A percentile compares a stretch with the other conserved stretches of the same genome.
Evolutionary conservation across 148 eudicot species (phyloP).

Genomic region (Nyssa sinensis): DNA sequence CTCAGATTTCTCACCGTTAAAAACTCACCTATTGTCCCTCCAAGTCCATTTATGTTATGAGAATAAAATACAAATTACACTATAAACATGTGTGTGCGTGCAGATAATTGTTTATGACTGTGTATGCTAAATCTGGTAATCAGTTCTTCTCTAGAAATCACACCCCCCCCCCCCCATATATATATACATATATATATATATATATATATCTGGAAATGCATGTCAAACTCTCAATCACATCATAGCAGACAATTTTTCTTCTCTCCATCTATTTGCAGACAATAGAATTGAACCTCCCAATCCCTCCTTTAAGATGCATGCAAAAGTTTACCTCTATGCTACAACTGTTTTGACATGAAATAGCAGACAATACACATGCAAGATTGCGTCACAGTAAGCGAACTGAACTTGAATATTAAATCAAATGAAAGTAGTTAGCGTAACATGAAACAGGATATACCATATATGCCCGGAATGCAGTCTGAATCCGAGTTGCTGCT

Average conservation of each 20-base stretch:
- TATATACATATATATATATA: too few relatives aligned
- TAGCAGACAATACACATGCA: not conserved
- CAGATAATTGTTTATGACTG: too few relatives aligned
- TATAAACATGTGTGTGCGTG: too few relatives aligned
- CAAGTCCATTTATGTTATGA: not conserved
- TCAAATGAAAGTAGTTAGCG: not conserved
- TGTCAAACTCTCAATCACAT: too few relatives aligned
- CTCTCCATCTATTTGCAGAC: too few relatives aligned
- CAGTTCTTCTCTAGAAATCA: too few relatives aligned
- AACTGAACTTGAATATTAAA: not conserved
- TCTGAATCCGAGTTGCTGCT: conserved; percentile 81
- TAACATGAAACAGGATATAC: conserved; percentile 29
- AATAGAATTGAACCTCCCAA: not conserved
- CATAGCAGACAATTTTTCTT: not conserved
- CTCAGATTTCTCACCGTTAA: not conserved
- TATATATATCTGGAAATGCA: too few relatives aligned
- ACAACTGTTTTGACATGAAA: not conserved
- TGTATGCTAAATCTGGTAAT: too few relatives aligned
- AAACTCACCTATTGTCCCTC: not conserved
- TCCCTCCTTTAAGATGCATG: not conserved
- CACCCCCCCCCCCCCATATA: too few relatives aligned
- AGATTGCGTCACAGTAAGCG: not conserved
- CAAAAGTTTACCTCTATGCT: not conserved
- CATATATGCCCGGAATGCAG: conserved; percentile 66
- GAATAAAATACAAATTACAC: too few relatives aligned